These are phyloP conservation scores for Alternaria rosae DNA, from an alignment of 2,329 filamentous ascomycete species.

Conservation along the genomic window DNA sequence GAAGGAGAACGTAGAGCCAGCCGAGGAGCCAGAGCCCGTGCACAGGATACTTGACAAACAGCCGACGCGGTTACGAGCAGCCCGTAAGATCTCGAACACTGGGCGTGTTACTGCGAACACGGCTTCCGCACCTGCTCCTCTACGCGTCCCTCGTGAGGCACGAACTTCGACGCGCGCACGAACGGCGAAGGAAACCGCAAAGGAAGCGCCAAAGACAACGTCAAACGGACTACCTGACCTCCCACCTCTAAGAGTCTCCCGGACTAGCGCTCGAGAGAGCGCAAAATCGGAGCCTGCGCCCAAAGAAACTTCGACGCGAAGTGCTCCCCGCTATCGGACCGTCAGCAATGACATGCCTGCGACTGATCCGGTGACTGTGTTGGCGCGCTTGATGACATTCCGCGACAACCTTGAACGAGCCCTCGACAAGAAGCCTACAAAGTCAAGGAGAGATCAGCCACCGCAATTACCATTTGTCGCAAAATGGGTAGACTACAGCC, in stretches of 20 bases:
- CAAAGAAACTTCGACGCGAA: constrained; percentile 27
- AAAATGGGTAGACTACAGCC: constrained; percentile 90
- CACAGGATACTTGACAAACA: constrained; percentile 44
- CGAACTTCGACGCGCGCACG: constrained; percentile 37
- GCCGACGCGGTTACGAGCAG: constrained; percentile 45
- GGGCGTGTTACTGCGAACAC: constrained; percentile 41
- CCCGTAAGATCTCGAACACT: constrained; percentile 48
- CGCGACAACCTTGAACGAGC: constrained; percentile 56
- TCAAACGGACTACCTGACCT: constrained; percentile 35
- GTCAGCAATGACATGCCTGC: constrained; percentile 42
- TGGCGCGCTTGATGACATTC: constrained; percentile 54
- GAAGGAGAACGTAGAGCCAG: constrained; percentile 50
- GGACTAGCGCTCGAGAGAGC: constrained; percentile 24
- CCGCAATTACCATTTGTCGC: constrained; percentile 65
- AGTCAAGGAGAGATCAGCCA: constrained; percentile 57
- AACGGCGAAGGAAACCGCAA: constrained; percentile 32
- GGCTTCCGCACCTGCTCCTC: constrained; percentile 36
- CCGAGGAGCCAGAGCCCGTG: constrained; percentile 34
- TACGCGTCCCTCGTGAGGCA: constrained; percentile 39
- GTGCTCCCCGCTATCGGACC: constrained; percentile 32
- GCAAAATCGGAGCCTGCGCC: constrained; percentile 29
- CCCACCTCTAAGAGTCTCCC: constrained; percentile 32
- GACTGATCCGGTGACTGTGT: constrained; percentile 56
- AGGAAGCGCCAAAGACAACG: constrained; percentile 29
- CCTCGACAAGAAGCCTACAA: constrained; percentile 49